Conservation (phyloP, 768 basidiomycete genomes). For the Boletus reticuloceps region DNA sequence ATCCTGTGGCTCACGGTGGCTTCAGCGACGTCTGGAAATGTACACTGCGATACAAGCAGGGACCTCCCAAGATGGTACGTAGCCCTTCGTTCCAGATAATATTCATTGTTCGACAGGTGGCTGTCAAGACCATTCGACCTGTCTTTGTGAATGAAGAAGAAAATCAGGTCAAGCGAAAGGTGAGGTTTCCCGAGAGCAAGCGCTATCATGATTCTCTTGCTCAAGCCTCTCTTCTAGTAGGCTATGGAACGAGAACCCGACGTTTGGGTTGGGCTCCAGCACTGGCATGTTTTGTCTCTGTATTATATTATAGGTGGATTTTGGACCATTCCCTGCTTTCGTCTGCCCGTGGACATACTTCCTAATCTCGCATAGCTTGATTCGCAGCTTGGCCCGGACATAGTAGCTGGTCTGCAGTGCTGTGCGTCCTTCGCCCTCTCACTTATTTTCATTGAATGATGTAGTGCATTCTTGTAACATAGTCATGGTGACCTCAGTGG, state of each 20-base stretch:
- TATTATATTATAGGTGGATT: too few relatives aligned
- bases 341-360: too few relatives aligned
- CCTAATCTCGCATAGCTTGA: not conserved
- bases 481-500: constrained; percentile 43
- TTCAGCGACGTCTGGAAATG: constrained; percentile 32
- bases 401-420: constrained; percentile 25
- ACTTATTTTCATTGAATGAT: not conserved
- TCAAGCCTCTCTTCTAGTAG: constrained; percentile 19
- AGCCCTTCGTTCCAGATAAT: too few relatives aligned
- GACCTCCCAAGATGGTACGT: too few relatives aligned
- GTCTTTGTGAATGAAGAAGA: not conserved
- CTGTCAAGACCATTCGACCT: not conserved
- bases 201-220: not conserved
- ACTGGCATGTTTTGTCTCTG: too few relatives aligned
- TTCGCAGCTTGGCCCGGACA: constrained; percentile 22
- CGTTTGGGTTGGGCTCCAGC: too few relatives aligned
- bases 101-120: too few relatives aligned
- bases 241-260: constrained; percentile 27
- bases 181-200: not conserved
- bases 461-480: constrained; percentile 21
- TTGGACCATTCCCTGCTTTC: too few relatives aligned
- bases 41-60: not conserved
- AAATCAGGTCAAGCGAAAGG: constrained; percentile 7
- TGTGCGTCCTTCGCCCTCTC: constrained; percentile 2
- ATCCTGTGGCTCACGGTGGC: constrained; percentile 28